phyloP scores from a whole-genome alignment of 352 stramenopile species.

The Phytophthora tentaculata region DNA sequence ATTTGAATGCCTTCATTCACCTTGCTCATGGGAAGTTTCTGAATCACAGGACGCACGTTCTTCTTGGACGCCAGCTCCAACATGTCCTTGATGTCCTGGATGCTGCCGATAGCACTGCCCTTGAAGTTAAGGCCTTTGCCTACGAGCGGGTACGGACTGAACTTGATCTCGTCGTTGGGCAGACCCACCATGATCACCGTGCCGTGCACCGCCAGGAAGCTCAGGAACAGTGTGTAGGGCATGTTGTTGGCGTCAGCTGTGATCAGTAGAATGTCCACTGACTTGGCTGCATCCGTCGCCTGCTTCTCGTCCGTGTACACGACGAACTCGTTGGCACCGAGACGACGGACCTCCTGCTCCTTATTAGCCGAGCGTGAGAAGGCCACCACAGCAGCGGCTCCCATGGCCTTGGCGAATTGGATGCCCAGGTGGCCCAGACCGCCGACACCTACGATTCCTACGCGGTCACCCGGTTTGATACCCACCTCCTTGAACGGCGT shows the following conservation, averaged over 20 bases:
- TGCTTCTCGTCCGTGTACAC: slow-evolving; percentile 56
- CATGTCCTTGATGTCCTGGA: slow-evolving; percentile 12
- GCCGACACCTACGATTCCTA: slow-evolving; percentile 82
- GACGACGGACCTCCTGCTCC: slow-evolving; percentile 47
- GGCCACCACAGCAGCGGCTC: slow-evolving; percentile 55
- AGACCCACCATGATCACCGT: slow-evolving; percentile 73
- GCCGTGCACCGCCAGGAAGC: slow-evolving; percentile 57
- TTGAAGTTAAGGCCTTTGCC: slow-evolving; percentile 43
- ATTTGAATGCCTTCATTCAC: slow-evolving; percentile 57
- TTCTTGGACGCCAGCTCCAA: slow-evolving; percentile 46
- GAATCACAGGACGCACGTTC: slow-evolving; percentile 71
- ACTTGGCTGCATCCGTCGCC: slow-evolving; percentile 24
- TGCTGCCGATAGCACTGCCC: slow-evolving; percentile 78
- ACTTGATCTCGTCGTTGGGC: slow-evolving; percentile 66
- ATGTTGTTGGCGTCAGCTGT: slow-evolving; percentile 68
- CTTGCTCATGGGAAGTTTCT: slow-evolving; percentile 58
- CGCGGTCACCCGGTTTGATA: slow-evolving; percentile 52
- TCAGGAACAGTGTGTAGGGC: slow-evolving; percentile 54
- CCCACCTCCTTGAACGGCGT: slow-evolving; percentile 65
- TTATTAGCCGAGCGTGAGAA: slow-evolving; percentile 74
- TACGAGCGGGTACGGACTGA: slow-evolving; percentile 60
- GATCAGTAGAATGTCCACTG: slow-evolving; percentile 78
- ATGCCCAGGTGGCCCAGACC: slow-evolving; percentile 88
- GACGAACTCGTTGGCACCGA: slow-evolving; percentile 74
- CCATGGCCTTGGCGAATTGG: slow-evolving; percentile 80